Conservation (phyloP, 371 early-diverging fungal species). For the Entomophthora muscae region DNA sequence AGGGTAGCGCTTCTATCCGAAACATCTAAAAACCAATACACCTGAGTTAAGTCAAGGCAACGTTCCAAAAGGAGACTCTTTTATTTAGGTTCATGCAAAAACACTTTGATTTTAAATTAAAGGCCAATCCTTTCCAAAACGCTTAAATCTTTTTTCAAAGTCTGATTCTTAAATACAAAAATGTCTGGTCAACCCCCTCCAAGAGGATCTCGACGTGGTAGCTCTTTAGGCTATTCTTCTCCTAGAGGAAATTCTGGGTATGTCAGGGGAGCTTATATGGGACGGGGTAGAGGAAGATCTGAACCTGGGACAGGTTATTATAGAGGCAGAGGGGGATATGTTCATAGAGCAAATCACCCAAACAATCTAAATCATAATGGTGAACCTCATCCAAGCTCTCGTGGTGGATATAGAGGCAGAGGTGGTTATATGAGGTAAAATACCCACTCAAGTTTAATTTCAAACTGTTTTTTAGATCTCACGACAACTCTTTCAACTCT, state of each 20-base stretch:
- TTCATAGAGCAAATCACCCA: not conserved
- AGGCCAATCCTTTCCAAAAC: not conserved
- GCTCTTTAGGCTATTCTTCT: not conserved
- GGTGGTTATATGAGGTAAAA: not conserved
- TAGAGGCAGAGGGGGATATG: not conserved
- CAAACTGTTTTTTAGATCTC: not conserved
- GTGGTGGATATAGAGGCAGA: not conserved
- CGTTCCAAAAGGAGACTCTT: no score
- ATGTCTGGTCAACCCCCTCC: not conserved
- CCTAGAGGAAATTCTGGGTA: not conserved
- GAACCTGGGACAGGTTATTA: not conserved
- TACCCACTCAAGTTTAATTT: not conserved
- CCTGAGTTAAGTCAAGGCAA: no score
- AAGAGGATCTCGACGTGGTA: not conserved
- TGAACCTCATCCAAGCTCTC: not conserved
- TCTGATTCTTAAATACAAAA: not conserved
- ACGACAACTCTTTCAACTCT: not conserved
- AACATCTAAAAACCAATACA: no score
- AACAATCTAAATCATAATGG: not conserved
- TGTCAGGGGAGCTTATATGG: not conserved
- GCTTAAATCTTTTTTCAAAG: not conserved
- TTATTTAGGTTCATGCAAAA: no score
- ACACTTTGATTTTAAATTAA: not conserved
- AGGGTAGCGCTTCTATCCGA: no score
- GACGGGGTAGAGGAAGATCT: not conserved